phyloP scores from a whole-genome alignment of 768 basidiomycete genomes.

The Scleroderma citrinum region DNA sequence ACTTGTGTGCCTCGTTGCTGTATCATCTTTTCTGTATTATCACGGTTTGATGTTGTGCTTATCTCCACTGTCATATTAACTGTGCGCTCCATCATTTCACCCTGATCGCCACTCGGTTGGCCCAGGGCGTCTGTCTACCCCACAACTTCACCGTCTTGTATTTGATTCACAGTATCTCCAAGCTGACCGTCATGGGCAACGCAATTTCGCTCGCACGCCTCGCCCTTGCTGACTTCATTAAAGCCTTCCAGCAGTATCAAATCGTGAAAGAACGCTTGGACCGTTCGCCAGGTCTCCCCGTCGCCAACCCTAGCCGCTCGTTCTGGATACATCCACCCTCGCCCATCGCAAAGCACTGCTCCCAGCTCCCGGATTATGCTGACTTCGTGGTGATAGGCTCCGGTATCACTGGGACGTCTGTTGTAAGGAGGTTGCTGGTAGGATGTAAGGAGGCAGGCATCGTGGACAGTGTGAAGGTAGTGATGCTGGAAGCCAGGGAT shows the following conservation, averaged over 20 bases:
- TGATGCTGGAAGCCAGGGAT: slow-evolving; percentile 80
- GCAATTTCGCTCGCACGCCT: slow-evolving; percentile 16
- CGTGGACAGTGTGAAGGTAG: slow-evolving; percentile 36
- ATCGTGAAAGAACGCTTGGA: slow-evolving; percentile 30
- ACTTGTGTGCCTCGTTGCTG: no score
- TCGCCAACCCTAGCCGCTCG: slow-evolving; percentile 44
- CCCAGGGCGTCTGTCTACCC: no score
- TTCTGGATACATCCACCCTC: slow-evolving; percentile 62
- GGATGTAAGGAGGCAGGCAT: slow-evolving; percentile 15
- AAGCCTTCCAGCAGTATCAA: slow-evolving; percentile 16
- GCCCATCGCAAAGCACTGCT: slow-evolving; percentile 36
- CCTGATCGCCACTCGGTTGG: no score
- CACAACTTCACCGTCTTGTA: not conserved
- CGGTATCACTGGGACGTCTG: slow-evolving; percentile 66
- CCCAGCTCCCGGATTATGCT: slow-evolving; percentile 33
- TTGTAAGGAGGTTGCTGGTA: slow-evolving; percentile 50
- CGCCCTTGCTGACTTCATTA: slow-evolving; percentile 16
- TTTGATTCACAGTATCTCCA: not conserved
- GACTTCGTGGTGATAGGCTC: slow-evolving; percentile 72
- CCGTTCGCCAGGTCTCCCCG: slow-evolving; percentile 52
- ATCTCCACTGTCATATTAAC: no score
- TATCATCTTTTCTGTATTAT: no score
- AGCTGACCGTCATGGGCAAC: slow-evolving; percentile 24
- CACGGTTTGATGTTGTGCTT: no score
- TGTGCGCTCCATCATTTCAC: no score